A percentile compares a stretch with the other conserved stretches of the same genome.
Conservation (phyloP, 73 alveolate genomes). For the Tetrahymena malaccensis region DNA sequence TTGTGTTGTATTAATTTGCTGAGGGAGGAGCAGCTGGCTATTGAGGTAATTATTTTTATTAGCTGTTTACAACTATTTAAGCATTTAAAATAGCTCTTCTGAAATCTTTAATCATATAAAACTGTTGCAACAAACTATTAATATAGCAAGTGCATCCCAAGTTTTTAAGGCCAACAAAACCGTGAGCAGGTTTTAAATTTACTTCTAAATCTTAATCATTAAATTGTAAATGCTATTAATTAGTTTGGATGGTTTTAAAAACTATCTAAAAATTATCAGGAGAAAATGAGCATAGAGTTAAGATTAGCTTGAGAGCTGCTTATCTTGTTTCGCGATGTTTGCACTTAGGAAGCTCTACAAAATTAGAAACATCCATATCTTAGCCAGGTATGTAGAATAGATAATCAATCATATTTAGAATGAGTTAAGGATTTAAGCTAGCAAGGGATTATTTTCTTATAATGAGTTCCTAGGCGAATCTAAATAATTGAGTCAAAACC, state of each 20-base stretch:
- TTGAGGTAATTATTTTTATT: neutral
- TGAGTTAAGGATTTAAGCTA: neutral
- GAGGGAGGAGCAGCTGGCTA: neutral
- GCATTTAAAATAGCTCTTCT: slow-evolving; percentile 39
- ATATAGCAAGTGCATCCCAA: slow-evolving; percentile 89
- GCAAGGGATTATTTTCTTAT: neutral
- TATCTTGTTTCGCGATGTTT: neutral
- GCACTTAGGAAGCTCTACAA: neutral
- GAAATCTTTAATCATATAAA: slow-evolving; percentile 75
- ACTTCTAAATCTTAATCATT: slow-evolving; percentile 2
- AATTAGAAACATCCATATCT: neutral
- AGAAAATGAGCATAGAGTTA: neutral
- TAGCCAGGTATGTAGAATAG: neutral
- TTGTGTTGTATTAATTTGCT: neutral
- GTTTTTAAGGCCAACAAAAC: slow-evolving; percentile 48
- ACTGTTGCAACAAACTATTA: slow-evolving; percentile 84
- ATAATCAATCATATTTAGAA: neutral
- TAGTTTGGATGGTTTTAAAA: neutral
- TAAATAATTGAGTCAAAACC: neutral
- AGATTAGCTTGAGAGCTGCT: neutral
- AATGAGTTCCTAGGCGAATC: neutral
- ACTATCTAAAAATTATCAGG: neutral
- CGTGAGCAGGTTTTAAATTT: slow-evolving; percentile 41
- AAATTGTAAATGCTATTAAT: neutral
- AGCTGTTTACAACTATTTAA: neutral